These are phyloP conservation scores for Gastrodia elata DNA, from an alignment of 106 monocot species.

Conservation along the genomic window DNA sequence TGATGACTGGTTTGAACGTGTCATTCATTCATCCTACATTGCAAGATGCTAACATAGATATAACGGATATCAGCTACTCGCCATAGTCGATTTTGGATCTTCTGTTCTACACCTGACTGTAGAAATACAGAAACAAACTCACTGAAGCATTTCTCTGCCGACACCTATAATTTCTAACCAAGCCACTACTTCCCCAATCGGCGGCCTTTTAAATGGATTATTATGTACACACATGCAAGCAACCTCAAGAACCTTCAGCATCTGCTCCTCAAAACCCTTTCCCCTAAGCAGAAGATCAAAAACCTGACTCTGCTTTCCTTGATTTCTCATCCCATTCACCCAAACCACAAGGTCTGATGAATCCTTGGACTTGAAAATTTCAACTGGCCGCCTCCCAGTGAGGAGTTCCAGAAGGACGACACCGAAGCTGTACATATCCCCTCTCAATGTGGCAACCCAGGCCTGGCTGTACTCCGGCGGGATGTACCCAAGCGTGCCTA, in stretches of 20 bases:
- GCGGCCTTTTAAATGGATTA: slow-evolving; percentile 80
- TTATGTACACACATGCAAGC: slow-evolving; percentile 62
- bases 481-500: slow-evolving; percentile 84
- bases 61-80: too few species aligned
- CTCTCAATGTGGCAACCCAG: slow-evolving; percentile 72
- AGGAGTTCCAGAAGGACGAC: slow-evolving; percentile 81
- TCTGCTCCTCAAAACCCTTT: slow-evolving; percentile 44
- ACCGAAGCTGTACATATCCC: slow-evolving; percentile 93
- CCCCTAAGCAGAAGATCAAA: slow-evolving; percentile 47
- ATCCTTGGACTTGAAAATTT: slow-evolving; percentile 63
- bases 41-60: too few species aligned
- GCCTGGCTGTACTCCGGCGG: slow-evolving; percentile 81
- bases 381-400: slow-evolving; percentile 64
- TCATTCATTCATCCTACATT: too few species aligned
- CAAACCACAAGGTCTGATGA: slow-evolving; percentile 74
- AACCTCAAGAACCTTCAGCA: slow-evolving; percentile 51
- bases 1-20: too few species aligned
- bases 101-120: neutral
- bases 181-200: slow-evolving; percentile 70
- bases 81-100: too few species aligned
- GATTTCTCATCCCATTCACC: slow-evolving; percentile 60
- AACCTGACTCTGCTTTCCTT: slow-evolving; percentile 37
- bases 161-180: neutral
- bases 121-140: neutral
- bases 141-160: neutral